phyloP scores from a whole-genome alignment of 306 rosid genomes.

The Medicago lupulina region DNA sequence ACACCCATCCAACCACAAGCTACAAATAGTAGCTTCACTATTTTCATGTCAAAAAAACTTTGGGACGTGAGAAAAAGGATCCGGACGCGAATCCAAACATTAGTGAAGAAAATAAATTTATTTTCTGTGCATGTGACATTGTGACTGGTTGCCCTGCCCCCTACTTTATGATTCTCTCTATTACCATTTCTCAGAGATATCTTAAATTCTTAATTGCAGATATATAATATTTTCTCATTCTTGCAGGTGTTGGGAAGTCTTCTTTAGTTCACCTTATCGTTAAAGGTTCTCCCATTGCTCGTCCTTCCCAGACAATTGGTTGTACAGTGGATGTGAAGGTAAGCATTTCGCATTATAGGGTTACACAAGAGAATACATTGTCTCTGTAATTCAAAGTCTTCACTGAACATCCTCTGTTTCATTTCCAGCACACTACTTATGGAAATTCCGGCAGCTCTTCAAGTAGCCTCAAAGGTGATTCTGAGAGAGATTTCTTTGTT shows the following conservation, averaged over 20 bases:
- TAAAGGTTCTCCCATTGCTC: slow-evolving; percentile 76
- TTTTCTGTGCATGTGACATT: slow-evolving; percentile 20
- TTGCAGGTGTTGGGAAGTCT: slow-evolving; percentile 92
- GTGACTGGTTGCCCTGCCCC: slow-evolving; percentile 21
- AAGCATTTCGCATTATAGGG: slow-evolving; percentile 24
- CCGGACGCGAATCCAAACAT: no score
- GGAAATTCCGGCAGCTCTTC: slow-evolving; percentile 92
- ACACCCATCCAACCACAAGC: no score
- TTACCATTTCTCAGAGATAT: neutral
- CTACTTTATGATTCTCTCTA: slow-evolving; percentile 8
- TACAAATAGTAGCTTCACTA: no score
- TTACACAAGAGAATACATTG: slow-evolving; percentile 16
- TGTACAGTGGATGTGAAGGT: slow-evolving; percentile 94
- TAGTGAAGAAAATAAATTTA: neutral
- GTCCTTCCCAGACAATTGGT: slow-evolving; percentile 88
- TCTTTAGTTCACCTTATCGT: slow-evolving; percentile 88
- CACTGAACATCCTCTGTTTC: slow-evolving; percentile 36
- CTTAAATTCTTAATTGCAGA: slow-evolving; percentile 24
- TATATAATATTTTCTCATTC: slow-evolving; percentile 27
- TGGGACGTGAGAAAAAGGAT: no score
- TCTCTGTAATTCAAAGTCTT: slow-evolving; percentile 35
- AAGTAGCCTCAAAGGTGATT: slow-evolving; percentile 77
- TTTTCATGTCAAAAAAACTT: no score
- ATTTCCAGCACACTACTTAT: slow-evolving; percentile 69
- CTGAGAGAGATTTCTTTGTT: slow-evolving; percentile 90